These are phyloP conservation scores for Psilocybe mexicana DNA, from an alignment of 1,284 basidiomycete genomes.

Conservation along the genomic window DNA sequence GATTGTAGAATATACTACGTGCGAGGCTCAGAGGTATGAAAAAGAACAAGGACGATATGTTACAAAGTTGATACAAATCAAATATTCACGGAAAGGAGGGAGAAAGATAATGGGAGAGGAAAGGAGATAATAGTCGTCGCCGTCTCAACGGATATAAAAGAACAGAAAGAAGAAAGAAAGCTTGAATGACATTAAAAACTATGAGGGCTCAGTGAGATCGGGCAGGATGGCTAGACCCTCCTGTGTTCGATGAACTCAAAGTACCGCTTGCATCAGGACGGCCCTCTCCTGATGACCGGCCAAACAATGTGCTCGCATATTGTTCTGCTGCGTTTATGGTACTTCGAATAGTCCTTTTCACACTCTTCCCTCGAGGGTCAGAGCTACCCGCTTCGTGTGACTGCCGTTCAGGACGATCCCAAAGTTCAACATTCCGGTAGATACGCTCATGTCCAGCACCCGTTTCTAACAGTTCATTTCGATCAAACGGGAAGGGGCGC, in stretches of 20 bases:
- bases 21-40: not conserved
- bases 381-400: slow-evolving; percentile 11
- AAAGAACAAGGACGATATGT: not conserved
- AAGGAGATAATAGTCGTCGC: not conserved
- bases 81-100: not conserved
- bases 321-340: slow-evolving; percentile 69
- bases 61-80: not conserved
- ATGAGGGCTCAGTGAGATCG: not conserved
- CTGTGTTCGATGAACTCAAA: not conserved
- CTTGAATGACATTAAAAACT: not conserved
- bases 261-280: slow-evolving; percentile 15
- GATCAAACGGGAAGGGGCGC: too few species aligned
- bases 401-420: slow-evolving; percentile 20
- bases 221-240: not conserved
- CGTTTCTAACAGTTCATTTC: too few species aligned
- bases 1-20: not conserved
- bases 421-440: slow-evolving; percentile 3
- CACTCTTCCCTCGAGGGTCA: slow-evolving; percentile 49
- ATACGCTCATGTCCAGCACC: too few species aligned
- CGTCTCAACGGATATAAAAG: not conserved
- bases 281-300: slow-evolving; percentile 28
- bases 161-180: not conserved
- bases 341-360: slow-evolving; percentile 63
- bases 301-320: slow-evolving; percentile 63
- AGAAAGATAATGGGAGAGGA: not conserved